Base-by-base conservation (phyloP, 352 stramenopile genomes). In the Phytophthora podocarpi region DNA sequence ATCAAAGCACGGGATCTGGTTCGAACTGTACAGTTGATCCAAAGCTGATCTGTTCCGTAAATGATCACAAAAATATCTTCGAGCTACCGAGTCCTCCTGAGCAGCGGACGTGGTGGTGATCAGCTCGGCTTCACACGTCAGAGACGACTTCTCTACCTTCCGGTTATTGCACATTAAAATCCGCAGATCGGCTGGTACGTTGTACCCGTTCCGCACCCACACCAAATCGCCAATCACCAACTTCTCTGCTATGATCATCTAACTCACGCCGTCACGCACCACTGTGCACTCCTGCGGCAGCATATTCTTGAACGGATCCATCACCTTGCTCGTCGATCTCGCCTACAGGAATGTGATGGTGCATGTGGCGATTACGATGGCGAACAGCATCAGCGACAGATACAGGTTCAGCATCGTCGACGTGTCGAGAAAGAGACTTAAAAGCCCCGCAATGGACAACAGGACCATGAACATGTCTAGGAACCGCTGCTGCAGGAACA, bases 131-230 rank as follows among this genome's bases (percentile, higher is more conserved):
- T 89, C 80, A 26, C 80, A 77, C 15, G 75, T 87, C 30, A 89
- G 62, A n/a, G 72, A 87, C 43, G 80, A 89, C 56, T 85, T 81
- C 37, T 89, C 80, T 12, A 89, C 74, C 51, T 85, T 85, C 15
- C 87, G 66, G 26, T 73, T 73, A 55, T 62, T 77, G 50, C 65
- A 81, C 3, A 71, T 56, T 18, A 89, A 21, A 31, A 89, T 69
- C 1, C 76, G 64, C 9, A 85, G 10, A 30, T 86, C 79, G 0
- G 79, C 79, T 1, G 79, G 79, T 13, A 89, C 72, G n/a, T 80
- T 78, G 62, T 89, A 72, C 5, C 79, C 79, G 24, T 81, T 75
- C 32, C 59, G 61, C 16, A 89, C 54, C 64, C 72, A 77, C 2
- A 89, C 74, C 13, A 89, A 32, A 46, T 89, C 79, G 4, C 79